Evolutionary conservation across 306 rosid species (phyloP), one percentile per base, ranked within the genome.

Genomic region (Gastrolobium bilobum): DNA sequence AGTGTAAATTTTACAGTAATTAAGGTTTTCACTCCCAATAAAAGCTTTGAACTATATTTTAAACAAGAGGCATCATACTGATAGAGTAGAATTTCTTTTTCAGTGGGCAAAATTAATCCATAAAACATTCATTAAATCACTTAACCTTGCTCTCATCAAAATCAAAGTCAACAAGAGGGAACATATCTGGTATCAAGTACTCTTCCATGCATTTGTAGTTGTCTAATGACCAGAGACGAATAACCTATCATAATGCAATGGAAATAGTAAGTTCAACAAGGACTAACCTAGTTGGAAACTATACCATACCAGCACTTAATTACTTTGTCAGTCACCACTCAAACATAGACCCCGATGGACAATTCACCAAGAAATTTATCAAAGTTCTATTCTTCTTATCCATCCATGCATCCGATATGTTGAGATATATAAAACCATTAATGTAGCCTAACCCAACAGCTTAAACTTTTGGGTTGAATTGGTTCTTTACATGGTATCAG

Each of bases 71-170:
- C 47, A 26, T 44, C 43, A 60, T 31, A 52, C 8, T 5, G 6
- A 51, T 39, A 11, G 11, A 26, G 60, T 3, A 3, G 33, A 50
- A 82, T 54, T 59, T 35, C 47, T 42, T 43, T 59, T 70, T 10
- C 5, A 35, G 10, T 5, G 15, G 40, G 34, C 5, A 72, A 65
- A 59, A 34, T 30, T 48, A 65, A 65, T 78, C 34, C 44, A 67
- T 59, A 83, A 73, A 67, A 68, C 62, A 78, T 39, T 46, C 51
- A 48, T 82, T 57, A 10, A 59, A 54, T 53, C 67, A 79, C 70
- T 35, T 84, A 56, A 94, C 99, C 99, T 94, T 94, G 87, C 87
- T 81, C 84, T 90, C 97, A 20, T 94, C 98, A 87, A 94, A 94
- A 87, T 91, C 98, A 71, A 91, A 94, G 84, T 94, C 98, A 71